These are phyloP conservation scores for Pulveroboletus sp. DNA, from an alignment of 768 basidiomycete species.

Conservation along the genomic window DNA sequence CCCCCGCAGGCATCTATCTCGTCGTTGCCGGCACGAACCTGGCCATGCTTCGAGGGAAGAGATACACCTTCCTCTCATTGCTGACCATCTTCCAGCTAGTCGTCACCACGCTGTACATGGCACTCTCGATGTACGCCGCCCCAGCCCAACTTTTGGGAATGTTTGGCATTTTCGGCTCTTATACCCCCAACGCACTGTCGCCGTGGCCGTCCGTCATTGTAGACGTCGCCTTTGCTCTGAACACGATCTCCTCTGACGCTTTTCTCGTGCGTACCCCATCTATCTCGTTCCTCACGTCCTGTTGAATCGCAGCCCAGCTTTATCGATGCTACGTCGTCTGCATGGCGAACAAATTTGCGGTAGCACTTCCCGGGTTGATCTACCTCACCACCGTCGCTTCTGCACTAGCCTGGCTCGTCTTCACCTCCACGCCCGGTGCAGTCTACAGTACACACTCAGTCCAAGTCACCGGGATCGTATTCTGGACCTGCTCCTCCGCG, in stretches of 20 bases:
- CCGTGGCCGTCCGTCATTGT: slow-evolving; percentile 16
- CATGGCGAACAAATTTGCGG: not conserved
- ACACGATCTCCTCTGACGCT: slow-evolving; percentile 21
- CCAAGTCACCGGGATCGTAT: slow-evolving; percentile 12
- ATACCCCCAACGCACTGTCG: slow-evolving; percentile 8
- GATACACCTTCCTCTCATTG: slow-evolving; percentile 12
- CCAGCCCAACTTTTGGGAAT: slow-evolving; percentile 11
- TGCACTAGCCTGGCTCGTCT: slow-evolving; percentile 16
- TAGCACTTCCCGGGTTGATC: slow-evolving; percentile 1
- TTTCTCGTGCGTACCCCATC: slow-evolving; percentile 17
- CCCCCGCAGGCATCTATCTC: slow-evolving; percentile 12
- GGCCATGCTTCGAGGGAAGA: slow-evolving; percentile 11
- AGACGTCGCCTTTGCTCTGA: slow-evolving; percentile 9
- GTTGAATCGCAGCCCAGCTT: slow-evolving; percentile 6
- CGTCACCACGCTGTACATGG: slow-evolving; percentile 18
- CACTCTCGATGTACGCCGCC: slow-evolving; percentile 14
- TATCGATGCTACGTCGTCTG: slow-evolving; percentile 24
- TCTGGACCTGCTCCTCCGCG: slow-evolving; percentile 13
- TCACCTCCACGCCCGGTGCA: slow-evolving; percentile 11
- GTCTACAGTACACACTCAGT: slow-evolving; percentile 14
- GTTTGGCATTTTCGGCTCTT: slow-evolving; percentile 7
- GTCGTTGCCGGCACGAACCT: slow-evolving; percentile 11
- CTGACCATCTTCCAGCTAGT: slow-evolving; percentile 14
- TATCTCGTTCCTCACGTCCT: not conserved
- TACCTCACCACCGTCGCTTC: slow-evolving; percentile 16